Base-by-base conservation (phyloP, 805 yeast genomes). In the Starmerella stigmatis region DNA sequence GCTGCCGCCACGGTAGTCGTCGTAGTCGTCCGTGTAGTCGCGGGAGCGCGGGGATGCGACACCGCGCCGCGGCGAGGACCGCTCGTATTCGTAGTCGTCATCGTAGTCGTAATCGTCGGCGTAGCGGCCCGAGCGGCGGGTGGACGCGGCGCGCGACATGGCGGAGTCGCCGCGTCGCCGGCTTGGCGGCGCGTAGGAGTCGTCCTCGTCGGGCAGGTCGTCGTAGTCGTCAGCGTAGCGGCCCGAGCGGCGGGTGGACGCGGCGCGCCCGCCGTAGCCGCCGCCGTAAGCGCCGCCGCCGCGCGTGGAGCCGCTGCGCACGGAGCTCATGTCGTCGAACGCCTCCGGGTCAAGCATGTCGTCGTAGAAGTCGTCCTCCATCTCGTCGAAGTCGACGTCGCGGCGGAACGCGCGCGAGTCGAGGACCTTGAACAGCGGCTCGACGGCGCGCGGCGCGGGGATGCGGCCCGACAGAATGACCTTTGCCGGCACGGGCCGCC, bases 361-460 rank as follows among this genome's bases (percentile, higher is more conserved):
- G 58, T 79, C 76, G 60, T 78, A 81, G 58, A 76, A 75, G 47
- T 79, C 82, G 50, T 79, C 82, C 55, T 75, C 78, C 54, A 69
- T 71, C 42, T 71, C 74, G 46, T 71, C 67, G 59, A 74, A 69
- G 61, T 71, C 71, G 20, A 55, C 43, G 32, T 55, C 56, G 23
- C 51, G 53, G 51, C 73, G 73, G 70, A 89, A 92, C 1, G 86
- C 94, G 54, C 88, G 74, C 25, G 92, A 77, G 53, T 86, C 89
- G 52, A 89, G 72, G 13, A 89, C 81, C 57, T 94, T 74, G 76
- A 86, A 78, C 52, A 89, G 72, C 5, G 92, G 74, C 52, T 86
- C 96, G 55, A 86, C 82, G 10, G 82, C 86, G 23, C 95, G 86
- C 2, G 97, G 97, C 3, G 95, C 76, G 39, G 86, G 89, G n/a